A percentile compares a stretch with the other conserved stretches of the same genome.
These are phyloP conservation scores for Danielia oregonensis DNA, from an alignment of 805 yeast genomes.

Conservation along the genomic window DNA sequence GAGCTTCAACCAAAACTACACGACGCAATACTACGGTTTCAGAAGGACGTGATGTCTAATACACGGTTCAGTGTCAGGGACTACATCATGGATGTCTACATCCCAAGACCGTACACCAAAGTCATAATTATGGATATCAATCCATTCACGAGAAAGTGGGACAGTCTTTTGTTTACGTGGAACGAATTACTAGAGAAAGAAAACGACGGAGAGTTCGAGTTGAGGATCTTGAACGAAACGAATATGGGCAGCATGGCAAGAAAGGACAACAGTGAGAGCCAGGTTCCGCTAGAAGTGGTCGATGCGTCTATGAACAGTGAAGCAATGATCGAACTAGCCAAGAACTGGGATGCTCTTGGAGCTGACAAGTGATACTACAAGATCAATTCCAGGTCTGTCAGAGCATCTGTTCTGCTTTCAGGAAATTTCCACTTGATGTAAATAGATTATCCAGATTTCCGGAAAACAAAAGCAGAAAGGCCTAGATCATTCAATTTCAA, in stretches of 20 bases:
- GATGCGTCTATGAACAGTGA: slow-evolving; percentile 73
- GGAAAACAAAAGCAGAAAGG: too few species aligned
- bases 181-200: slow-evolving; percentile 52
- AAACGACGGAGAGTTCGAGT: slow-evolving; percentile 38
- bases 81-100: slow-evolving; percentile 76
- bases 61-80: slow-evolving; percentile 19
- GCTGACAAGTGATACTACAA: background rate
- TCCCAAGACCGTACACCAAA: slow-evolving; percentile 68
- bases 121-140: slow-evolving; percentile 80
- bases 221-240: slow-evolving; percentile 65
- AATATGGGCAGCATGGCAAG: slow-evolving; percentile 74
- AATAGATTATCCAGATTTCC: too few species aligned
- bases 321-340: slow-evolving; percentile 65
- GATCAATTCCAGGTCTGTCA: too few species aligned
- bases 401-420: too few species aligned
- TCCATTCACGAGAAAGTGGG: slow-evolving; percentile 78
- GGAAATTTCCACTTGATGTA: too few species aligned
- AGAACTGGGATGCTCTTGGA: slow-evolving; percentile 43
- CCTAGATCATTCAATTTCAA: too few species aligned
- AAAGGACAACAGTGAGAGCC: slow-evolving; percentile 83
- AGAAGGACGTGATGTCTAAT: slow-evolving; percentile 37
- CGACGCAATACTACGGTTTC: slow-evolving; percentile 51
- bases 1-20: slow-evolving; percentile 47
- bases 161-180: slow-evolving; percentile 80
- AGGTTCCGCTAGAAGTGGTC: slow-evolving; percentile 87